Evolutionary conservation across 2,329 filamentous ascomycete species (phyloP), one percentile per base, ranked within the genome.

Genomic region (Bipolaris cookei): DNA sequence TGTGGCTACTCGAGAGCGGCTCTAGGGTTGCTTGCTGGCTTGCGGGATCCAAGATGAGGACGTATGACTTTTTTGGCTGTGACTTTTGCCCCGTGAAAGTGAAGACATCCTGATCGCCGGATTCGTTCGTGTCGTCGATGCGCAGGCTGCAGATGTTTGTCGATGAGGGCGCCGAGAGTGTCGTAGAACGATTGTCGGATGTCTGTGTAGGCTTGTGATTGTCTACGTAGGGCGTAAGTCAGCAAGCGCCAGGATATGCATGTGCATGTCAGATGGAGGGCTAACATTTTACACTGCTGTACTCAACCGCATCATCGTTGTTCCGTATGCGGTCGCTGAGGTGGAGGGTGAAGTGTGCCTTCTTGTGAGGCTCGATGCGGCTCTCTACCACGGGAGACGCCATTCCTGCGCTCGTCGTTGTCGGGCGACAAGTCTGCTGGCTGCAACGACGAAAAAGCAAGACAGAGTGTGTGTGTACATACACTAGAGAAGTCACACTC

Each of bases 1-100:
- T 88, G 77, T 96, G 90, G 37, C 88, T 88, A n/a, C 88, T 89
- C 71, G 91, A 86, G 52, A 97, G 81, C 49, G 87, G 87, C 78
- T 97, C 92, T 52, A 97, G 83, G 25, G 95, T 87, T 64, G 95
- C 95, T 54, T 84, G 88, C 69, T 94, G 87, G 50, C 86, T 87
- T 16, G 82, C 80, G 7, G 88, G 83, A 75, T 96, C 90, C 71
- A 94, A 95, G 56, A 94, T 84, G 49, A 96, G 83, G 8, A 83
- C 79, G 45, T 77, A 78, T 8, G 74, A 71, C 61, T 72, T 75
- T 56, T 71, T 69, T 14, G 66, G 61, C 4, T 60, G 65, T 3
- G 64, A 72, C 41, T 71, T 72, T 38, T 71, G 62, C 21, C 80
- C 80, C 4, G 67, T 72, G 67, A 80, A 81, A 42, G 68, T 69